A percentile compares a stretch with the other conserved stretches of the same genome.
Conservation (phyloP, 495 filamentous ascomycete genomes). For the Penicillium steckii region DNA sequence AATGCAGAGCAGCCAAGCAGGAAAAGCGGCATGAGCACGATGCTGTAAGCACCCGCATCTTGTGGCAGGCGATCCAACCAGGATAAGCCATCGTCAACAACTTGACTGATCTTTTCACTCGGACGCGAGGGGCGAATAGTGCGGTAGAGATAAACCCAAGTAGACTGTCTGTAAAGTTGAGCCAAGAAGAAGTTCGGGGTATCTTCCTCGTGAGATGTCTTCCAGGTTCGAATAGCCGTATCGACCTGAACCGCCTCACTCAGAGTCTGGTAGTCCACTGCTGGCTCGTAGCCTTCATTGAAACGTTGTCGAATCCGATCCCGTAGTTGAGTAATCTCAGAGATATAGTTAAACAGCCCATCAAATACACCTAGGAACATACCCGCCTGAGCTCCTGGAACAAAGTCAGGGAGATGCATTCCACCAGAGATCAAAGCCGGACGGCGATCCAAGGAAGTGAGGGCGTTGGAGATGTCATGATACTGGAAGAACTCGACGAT, state of each 20-base stretch:
- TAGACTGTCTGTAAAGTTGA: constrained; percentile 83
- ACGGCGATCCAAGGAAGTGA: constrained; percentile 65
- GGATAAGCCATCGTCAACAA: constrained; percentile 74
- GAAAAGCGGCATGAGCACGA: constrained; percentile 86
- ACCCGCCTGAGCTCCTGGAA: constrained; percentile 72
- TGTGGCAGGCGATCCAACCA: constrained; percentile 62
- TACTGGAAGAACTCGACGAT: constrained; percentile 94
- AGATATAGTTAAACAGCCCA: constrained; percentile 77
- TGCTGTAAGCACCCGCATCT: constrained; percentile 65
- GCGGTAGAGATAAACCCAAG: constrained; percentile 86
- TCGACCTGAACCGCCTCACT: constrained; percentile 79
- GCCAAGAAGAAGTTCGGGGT: constrained; percentile 74
- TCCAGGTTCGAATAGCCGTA: constrained; percentile 71
- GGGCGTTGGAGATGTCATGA: constrained; percentile 78
- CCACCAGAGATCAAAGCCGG: constrained; percentile 57
- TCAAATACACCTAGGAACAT: constrained; percentile 84
- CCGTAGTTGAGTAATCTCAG: constrained; percentile 75
- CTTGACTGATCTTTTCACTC: constrained; percentile 65
- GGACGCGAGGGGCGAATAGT: constrained; percentile 75
- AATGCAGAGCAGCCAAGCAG: constrained; percentile 88
- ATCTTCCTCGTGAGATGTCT: constrained; percentile 65
- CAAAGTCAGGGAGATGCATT: constrained; percentile 63
- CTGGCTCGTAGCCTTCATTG: constrained; percentile 59
- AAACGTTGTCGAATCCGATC: constrained; percentile 72
- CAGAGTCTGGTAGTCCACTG: constrained; percentile 72